Evolutionary conservation across 2,329 filamentous ascomycete species (phyloP).

Genomic region (Fusarium sp.): DNA sequence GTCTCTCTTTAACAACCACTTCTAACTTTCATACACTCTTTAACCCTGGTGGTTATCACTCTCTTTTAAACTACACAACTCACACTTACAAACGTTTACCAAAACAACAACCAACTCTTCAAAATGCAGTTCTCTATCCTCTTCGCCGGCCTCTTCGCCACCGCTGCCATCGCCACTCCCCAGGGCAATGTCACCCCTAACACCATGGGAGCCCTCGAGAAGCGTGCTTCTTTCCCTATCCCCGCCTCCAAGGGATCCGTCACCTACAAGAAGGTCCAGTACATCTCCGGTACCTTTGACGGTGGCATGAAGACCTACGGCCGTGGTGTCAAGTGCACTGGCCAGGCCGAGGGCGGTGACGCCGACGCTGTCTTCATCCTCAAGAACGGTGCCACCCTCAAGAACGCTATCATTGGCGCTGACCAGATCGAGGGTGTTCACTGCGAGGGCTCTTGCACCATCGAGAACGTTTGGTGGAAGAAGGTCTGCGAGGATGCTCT

Average conservation of each 20-base stretch:
- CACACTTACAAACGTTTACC: conserved; percentile 6
- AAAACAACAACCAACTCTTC: conserved; percentile 6
- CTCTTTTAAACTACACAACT: conserved; percentile 27
- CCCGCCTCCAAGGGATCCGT: conserved; percentile 46
- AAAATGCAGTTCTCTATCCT: conserved; percentile 47
- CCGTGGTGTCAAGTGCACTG: conserved; percentile 42
- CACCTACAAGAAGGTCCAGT: conserved; percentile 41
- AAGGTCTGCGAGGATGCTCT: conserved; percentile 46
- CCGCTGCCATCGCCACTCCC: conserved; percentile 38
- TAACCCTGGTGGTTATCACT: conserved; percentile 46
- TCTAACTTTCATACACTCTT: conserved; percentile 35
- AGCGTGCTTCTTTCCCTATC: conserved; percentile 44
- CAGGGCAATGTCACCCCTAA: conserved; percentile 46
- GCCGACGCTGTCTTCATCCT: conserved; percentile 42
- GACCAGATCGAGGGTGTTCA: conserved; percentile 44
- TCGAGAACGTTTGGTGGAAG: conserved; percentile 46
- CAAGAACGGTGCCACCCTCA: conserved; percentile 43
- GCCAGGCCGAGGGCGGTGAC: conserved; percentile 36
- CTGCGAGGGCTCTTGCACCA: conserved; percentile 44
- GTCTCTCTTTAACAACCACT: conserved; percentile 19
- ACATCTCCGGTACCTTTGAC: conserved; percentile 36
- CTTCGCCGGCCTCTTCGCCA: conserved; percentile 42
- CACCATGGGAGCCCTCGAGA: conserved; percentile 46
- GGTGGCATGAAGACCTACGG: conserved; percentile 46
- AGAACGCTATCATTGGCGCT: conserved; percentile 43